These are phyloP conservation scores for Suillus placidus DNA, from an alignment of 768 basidiomycete species.

Conservation along the genomic window DNA sequence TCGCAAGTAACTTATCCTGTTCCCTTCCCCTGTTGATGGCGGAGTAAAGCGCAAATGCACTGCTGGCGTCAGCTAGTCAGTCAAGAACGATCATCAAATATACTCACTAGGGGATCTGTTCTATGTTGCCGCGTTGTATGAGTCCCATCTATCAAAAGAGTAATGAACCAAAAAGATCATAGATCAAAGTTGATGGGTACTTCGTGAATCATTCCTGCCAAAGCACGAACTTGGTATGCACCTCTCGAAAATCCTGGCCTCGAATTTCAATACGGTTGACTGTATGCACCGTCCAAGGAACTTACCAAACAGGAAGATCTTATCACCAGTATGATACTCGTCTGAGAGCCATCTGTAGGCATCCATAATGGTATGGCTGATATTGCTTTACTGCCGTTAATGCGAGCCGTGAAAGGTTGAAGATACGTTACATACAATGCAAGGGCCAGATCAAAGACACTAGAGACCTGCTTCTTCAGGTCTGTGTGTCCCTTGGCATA, in stretches of 20 bases:
- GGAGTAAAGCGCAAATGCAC: constrained; percentile 44
- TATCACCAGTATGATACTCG: constrained; percentile 40
- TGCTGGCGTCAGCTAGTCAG: constrained; percentile 17
- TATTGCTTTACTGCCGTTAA: background rate
- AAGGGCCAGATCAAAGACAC: constrained; percentile 38
- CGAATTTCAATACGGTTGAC: constrained; percentile 7
- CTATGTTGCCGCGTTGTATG: constrained; percentile 41
- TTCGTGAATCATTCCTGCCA: constrained; percentile 49
- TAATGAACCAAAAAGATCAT: background rate
- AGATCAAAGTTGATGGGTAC: constrained; percentile 22
- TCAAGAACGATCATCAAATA: background rate
- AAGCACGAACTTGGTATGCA: constrained; percentile 46
- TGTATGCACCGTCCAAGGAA: background rate
- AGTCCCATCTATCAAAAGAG: constrained; percentile 40
- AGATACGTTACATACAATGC: constrained; percentile 36
- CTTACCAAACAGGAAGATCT: constrained; percentile 45
- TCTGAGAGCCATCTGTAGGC: constrained; percentile 47
- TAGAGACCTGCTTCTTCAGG: constrained; percentile 22
- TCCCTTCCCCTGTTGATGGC: constrained; percentile 23
- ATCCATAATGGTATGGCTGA: constrained; percentile 31
- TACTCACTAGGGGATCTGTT: constrained; percentile 43
- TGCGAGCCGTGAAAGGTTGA: background rate
- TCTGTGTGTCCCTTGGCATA: constrained; percentile 27
- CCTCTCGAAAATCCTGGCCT: constrained; percentile 49
- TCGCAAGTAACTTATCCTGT: constrained; percentile 24